Conservation (phyloP, 1,284 basidiomycete genomes). For the Ustilago xerochloae region DNA sequence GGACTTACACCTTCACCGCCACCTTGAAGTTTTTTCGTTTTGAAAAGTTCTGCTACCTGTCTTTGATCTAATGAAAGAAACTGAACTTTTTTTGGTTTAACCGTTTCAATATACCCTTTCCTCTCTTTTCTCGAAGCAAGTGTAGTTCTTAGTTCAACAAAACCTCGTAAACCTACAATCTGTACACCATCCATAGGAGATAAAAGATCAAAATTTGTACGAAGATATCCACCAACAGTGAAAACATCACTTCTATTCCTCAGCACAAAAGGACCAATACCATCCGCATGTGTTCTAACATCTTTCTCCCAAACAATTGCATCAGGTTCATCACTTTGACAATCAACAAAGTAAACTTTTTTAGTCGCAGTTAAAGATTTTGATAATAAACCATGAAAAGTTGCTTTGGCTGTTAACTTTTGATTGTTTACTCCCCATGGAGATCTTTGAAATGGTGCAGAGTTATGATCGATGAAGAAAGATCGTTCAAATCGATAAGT, state of each 20-base stretch:
- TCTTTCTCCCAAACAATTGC: conserved; percentile 32
- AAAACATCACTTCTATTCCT: conserved; percentile 28
- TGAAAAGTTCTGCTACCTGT: conserved; percentile 20
- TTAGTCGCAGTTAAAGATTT: conserved; percentile 23
- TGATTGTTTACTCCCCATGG: conserved; percentile 30
- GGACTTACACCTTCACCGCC: conserved; percentile 19
- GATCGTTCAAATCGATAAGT: conserved; percentile 30
- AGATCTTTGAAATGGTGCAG: conserved; percentile 25
- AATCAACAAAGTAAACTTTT: conserved; percentile 41
- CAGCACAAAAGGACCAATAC: conserved; percentile 24
- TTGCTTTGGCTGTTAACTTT: conserved; percentile 32
- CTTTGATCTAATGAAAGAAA: conserved; percentile 23
- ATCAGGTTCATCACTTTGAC: conserved; percentile 35
- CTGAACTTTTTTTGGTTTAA: conserved; percentile 9
- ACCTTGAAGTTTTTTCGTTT: conserved; percentile 9
- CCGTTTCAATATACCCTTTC: conserved; percentile 18
- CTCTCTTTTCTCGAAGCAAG: conserved; percentile 16
- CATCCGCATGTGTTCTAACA: conserved; percentile 28
- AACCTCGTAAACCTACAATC: conserved; percentile 18
- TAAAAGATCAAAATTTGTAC: conserved; percentile 29
- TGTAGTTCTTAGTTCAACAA: conserved; percentile 13
- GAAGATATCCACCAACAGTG: conserved; percentile 36
- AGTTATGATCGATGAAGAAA: conserved; percentile 32
- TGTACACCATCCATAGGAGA: conserved; percentile 19
- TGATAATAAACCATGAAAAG: conserved; percentile 17